Evolutionary conservation across 352 stramenopile species (phyloP), one percentile per base, ranked within the genome.

Genomic region (Phytopythium helicoides): DNA sequence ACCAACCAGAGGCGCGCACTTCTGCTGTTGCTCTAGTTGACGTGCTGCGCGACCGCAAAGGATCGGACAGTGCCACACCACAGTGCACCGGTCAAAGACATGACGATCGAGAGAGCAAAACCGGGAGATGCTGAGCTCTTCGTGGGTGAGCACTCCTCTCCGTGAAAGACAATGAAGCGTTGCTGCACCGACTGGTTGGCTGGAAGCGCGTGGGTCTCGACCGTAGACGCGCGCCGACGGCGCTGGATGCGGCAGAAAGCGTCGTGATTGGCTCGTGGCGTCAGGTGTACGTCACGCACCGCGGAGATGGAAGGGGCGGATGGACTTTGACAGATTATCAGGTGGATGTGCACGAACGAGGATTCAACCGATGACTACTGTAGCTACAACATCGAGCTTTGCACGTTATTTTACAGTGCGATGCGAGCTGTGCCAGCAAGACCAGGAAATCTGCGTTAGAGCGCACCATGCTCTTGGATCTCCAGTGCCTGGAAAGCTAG

Each of bases 261-360:
- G 39, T 28, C 39, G 22, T 48, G 41, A 48, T 48, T 48, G 41
- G 41, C 23, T 22, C 23, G 23, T 36, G 41, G 41, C 41, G 41
- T 11, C 41, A 48, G 35, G 41, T 26, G 8, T 15, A 22, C 41
- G 41, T 15, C 23, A 15, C 7, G 21, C 40, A 7, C 22, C 21
- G 40, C n/a, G 11, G 11, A 18, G 40, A 47, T 34, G 22, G 22
- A 16, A 2, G n/a, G n/a, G 38, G 18, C 38, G 38, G 12, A 12
- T n/a, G 11, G 16, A 25, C 40, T 47, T 34, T 47, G 40, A 34
- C 40, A 12, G 9, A 16, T 47, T 47, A 47, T 47, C 40, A 47
- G 22, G 40, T 15, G 21, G 40, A 47, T 35, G 40, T 21, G 15
- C 35, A n/a, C 35, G 35, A 11, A n/a, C 35, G n/a, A n/a, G n/a